Base-by-base conservation (phyloP, 805 yeast genomes). In the Teunomyces tritomae region DNA sequence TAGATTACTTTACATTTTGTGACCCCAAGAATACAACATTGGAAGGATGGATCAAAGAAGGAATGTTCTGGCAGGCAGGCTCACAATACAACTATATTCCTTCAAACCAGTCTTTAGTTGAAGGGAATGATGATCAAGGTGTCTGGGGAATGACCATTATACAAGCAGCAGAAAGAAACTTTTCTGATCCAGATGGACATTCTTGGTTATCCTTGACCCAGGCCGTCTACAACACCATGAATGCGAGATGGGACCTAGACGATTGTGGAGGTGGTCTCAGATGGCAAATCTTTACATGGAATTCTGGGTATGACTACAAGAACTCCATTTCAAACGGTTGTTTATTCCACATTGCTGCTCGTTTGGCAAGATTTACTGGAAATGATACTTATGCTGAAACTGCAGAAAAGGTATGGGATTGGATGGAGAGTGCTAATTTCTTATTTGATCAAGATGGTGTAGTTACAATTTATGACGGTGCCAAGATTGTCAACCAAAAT, bases 261-360 rank as follows among this genome's bases (percentile, higher is more conserved):
- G 59, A 73, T 47, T 92, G 99, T 70, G 79, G 76, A 39, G 98
- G 99, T 49, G 98, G 99, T 0, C 70, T 92, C 51, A 77, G 97
- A 67, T 92, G 98, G 98, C 98, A 92, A 73, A 92, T 92, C 59
- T 92, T 85, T 71, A 77, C 84, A 48, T 91, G 96, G 96, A 92
- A 92, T 64, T 77, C 89, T 5, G 99, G 98, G 52, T 92, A 90
- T 64, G 87, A 88, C 65, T 92, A 92, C 68, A 92, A 92, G 67
- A 92, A 92, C 65, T 73, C 96, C 32, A 89, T 91, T 49, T 78
- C 95, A n/a, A 91, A 89, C 65, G 97, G 96, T 26, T 87, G 91
- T 43, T 72, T 91, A 47, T 90, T 91, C 79, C 89, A 89, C 57
- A 63, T 91, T 35, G 95, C 87, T 13, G 94, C 97, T 0, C 77